phyloP scores from a whole-genome alignment of 208 protist species.

The Acanthamoeba castellanii region DNA sequence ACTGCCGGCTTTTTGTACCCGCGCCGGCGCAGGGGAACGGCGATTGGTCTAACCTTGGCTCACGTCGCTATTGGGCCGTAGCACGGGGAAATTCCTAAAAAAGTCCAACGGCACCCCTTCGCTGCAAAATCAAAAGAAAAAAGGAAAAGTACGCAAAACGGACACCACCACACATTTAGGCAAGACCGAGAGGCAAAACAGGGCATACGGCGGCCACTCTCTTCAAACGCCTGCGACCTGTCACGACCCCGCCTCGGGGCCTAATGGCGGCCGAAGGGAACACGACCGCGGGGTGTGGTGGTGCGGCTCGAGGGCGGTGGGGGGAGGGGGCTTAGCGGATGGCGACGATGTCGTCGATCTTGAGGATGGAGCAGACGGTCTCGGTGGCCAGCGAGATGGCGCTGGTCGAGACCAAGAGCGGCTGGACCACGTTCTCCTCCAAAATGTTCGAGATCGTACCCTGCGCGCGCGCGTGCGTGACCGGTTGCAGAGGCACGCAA shows the following conservation, averaged over 20 bases:
- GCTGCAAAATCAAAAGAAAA: background rate
- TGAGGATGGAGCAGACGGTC: constrained; percentile 98
- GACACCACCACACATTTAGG: too few species aligned
- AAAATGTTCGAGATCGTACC: constrained; percentile 97
- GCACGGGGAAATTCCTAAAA: background rate
- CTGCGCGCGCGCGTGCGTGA: background rate
- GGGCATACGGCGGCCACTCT: too few species aligned
- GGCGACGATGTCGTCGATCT: constrained; percentile 96
- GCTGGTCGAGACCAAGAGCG: constrained; percentile 96
- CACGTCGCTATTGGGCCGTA: background rate
- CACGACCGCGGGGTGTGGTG: too few species aligned
- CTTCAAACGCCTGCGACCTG: too few species aligned
- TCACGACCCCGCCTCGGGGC: too few species aligned
- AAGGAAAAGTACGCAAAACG: background rate
- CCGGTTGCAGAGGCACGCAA: background rate
- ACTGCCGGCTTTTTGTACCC: background rate
- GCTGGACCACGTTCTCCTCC: constrained; percentile 98
- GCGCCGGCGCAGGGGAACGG: background rate
- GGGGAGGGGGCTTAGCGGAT: background rate
- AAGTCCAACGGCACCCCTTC: background rate
- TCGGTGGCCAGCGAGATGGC: constrained; percentile 98
- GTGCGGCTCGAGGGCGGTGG: too few species aligned
- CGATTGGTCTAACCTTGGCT: background rate
- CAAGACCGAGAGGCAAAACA: too few species aligned
- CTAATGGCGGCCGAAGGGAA: too few species aligned